A percentile compares a stretch with the other conserved stretches of the same genome.
Conservation (phyloP, 2,329 filamentous ascomycete genomes). For the Aureobasidium sp. region DNA sequence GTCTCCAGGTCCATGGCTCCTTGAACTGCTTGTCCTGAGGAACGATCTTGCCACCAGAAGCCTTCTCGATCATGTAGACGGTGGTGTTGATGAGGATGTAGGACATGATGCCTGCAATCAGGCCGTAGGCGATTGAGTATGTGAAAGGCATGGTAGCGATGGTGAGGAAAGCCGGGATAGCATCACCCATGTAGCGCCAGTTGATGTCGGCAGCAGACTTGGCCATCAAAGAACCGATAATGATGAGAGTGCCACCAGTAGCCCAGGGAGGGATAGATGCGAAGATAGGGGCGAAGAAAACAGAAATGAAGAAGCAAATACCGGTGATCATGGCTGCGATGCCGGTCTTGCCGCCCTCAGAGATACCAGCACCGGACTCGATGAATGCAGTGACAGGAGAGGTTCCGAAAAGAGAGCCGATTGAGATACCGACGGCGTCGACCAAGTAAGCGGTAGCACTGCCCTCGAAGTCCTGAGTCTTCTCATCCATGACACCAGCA, state of each 20-base stretch:
- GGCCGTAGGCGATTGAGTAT: constrained; percentile 77
- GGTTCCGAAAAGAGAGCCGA: constrained; percentile 68
- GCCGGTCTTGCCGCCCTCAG: constrained; percentile 77
- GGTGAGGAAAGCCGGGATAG: constrained; percentile 75
- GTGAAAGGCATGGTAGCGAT: constrained; percentile 84
- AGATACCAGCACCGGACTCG: constrained; percentile 74
- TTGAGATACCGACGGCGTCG: constrained; percentile 72
- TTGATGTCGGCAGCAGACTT: constrained; percentile 74
- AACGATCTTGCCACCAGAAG: constrained; percentile 59
- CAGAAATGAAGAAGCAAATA: constrained; percentile 74
- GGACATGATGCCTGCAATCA: constrained; percentile 70
- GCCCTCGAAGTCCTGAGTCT: constrained; percentile 80
- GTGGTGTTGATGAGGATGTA: constrained; percentile 68
- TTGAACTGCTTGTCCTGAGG: constrained; percentile 69
- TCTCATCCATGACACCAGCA: constrained; percentile 68
- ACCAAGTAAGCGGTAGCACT: constrained; percentile 77
- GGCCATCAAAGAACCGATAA: constrained; percentile 85
- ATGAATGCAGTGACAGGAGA: constrained; percentile 82
- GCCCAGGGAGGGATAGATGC: constrained; percentile 85
- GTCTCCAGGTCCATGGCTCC: constrained; percentile 71
- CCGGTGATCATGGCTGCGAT: constrained; percentile 74
- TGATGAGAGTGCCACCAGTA: constrained; percentile 77
- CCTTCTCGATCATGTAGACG: constrained; percentile 60
- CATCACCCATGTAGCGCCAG: constrained; percentile 78
- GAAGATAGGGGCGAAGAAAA: constrained; percentile 88